Base-by-base conservation (phyloP, 1,139 yeast species). In the Trichomonascaceae sp. region DNA sequence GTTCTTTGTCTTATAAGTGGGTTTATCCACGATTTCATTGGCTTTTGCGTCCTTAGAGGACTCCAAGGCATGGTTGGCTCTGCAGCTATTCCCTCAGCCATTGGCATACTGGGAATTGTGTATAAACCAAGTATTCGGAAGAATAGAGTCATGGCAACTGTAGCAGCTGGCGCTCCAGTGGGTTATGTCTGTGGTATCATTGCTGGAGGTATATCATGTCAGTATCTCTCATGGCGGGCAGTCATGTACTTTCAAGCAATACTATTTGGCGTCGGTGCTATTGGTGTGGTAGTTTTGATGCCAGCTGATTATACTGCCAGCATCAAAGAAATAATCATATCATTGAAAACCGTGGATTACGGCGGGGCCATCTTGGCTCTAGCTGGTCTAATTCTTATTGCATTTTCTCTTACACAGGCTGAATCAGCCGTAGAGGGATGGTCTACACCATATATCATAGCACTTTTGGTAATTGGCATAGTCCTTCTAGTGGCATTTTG, bases 131-230 rank as follows among this genome's bases (percentile, higher is more conserved):
- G 68, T 15, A 59, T 60, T 46, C 60, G 80, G 43, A 75, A 75
- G 57, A 76, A 76, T 57, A 61, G 70, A 58, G 78, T 66, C 13
- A 64, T 76, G 72, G 75, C 78, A 27, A 65, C 72, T 20, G 74
- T 75, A 56, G 67, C 76, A 6, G 75, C 76, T 0, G 79, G 80
- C 1, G 78, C 79, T 1, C 80, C 80, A 1, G 61, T 74, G 3
- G 80, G 80, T 13, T 72, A 70, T 50, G 72, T 74, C 1, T 55
- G 62, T 24, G 80, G 80, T 0, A 66, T 67, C 17, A 60, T 76
- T 22, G 60, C 69, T 38, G 78, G 78, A 10, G 80, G 79, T 53
- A 70, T 76, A n/a, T 73, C 76, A 57, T 58, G 66, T 15, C 64
- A 70, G 51, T 63, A 68, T 15, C 58, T 75, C n/a, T 64, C 64